Percentiles rank a stretch among this genome's conserved stretches.
phyloP scores from a whole-genome alignment of 228 moss, liverwort and hornwort genomes.

The Sphagnum magellanicum region DNA sequence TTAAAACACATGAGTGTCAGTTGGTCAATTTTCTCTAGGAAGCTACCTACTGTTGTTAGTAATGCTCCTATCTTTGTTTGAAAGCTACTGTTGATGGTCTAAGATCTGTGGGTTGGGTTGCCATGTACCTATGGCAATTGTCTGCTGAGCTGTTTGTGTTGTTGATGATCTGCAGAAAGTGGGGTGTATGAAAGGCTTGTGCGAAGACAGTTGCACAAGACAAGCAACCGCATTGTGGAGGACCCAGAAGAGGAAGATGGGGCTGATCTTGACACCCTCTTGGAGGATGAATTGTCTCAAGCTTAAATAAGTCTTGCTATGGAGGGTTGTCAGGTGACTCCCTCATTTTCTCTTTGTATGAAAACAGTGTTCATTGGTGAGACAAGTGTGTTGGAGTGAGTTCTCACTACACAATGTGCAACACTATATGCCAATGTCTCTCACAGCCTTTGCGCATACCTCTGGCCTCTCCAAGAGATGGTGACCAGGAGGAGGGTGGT shows the following conservation, averaged over 20 bases:
- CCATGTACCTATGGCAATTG: background rate
- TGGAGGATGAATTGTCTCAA: conserved; percentile 28
- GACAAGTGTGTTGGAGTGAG: no score
- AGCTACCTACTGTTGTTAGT: no score
- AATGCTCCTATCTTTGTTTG: no score
- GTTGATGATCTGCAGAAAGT: conserved; percentile 27
- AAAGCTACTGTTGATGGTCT: background rate
- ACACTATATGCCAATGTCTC: no score
- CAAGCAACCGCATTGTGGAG: conserved; percentile 49
- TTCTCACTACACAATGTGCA: no score
- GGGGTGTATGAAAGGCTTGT: conserved; percentile 95
- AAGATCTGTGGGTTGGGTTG: background rate
- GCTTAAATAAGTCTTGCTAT: conserved; percentile 5
- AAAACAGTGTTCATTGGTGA: no score
- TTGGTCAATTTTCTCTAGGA: background rate
- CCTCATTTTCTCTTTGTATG: no score
- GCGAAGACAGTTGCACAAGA: conserved; percentile 87
- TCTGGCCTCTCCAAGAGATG: no score
- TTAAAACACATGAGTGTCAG: background rate
- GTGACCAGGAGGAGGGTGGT: no score
- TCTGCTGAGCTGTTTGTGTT: background rate
- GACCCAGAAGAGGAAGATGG: conserved; percentile 30
- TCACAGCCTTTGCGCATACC: no score
- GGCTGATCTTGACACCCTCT: conserved; percentile 40
- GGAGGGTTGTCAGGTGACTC: no score